Conservation (phyloP, 2,329 filamentous ascomycete species). For the Sarocladium strictum region DNA sequence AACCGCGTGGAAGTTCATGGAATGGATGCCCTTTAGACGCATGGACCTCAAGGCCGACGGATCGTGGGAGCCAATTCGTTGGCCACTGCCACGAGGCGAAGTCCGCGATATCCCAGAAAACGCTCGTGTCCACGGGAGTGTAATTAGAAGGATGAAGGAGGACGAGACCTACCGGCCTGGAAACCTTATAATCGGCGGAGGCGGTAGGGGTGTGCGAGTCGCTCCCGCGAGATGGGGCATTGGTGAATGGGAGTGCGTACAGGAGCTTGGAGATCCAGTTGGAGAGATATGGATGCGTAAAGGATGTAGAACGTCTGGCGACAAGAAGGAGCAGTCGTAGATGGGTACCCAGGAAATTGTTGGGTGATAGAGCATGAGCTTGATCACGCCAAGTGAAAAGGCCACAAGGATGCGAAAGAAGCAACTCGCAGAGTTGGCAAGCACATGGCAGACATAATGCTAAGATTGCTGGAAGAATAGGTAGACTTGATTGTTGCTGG, state of each 20-base stretch:
- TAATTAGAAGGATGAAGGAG: constrained; percentile 63
- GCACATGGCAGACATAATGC: too few relatives aligned
- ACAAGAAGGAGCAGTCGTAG: not conserved
- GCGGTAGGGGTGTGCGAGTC: constrained; percentile 59
- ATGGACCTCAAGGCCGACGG: constrained; percentile 73
- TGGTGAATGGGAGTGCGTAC: constrained; percentile 64
- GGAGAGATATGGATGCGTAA: constrained; percentile 59
- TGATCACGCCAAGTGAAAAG: too few relatives aligned
- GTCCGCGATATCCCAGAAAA: constrained; percentile 68
- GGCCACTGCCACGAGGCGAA: constrained; percentile 74
- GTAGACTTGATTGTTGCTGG: too few relatives aligned
- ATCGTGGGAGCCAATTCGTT: constrained; percentile 72
- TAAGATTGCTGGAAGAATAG: too few relatives aligned
- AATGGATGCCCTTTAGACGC: constrained; percentile 72
- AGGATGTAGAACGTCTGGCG: not conserved
- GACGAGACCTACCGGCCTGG: constrained; percentile 65
- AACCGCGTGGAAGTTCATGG: constrained; percentile 70
- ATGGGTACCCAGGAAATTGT: too few relatives aligned
- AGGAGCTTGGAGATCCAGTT: constrained; percentile 60
- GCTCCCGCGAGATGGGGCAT: constrained; percentile 60
- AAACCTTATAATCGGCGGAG: constrained; percentile 74
- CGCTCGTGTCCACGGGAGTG: constrained; percentile 67
- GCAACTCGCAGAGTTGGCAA: too few relatives aligned
- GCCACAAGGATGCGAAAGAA: too few relatives aligned
- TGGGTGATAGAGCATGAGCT: too few relatives aligned